Evolutionary conservation across 768 basidiomycete species (phyloP), one percentile per base, ranked within the genome.

Genomic region (Russula virescens): DNA sequence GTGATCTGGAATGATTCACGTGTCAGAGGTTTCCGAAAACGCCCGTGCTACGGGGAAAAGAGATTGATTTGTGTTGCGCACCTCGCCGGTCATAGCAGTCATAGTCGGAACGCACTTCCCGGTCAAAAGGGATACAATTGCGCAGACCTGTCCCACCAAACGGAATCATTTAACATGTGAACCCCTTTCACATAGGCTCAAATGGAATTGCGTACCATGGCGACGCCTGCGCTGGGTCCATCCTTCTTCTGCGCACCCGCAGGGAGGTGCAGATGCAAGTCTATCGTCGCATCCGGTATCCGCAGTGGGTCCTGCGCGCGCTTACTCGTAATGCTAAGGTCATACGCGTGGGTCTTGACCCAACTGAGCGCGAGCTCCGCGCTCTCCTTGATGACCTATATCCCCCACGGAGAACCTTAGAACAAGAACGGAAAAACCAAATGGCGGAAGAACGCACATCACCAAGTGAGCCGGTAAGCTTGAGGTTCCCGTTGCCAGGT

Each of bases 191-290:
- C 18, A 2, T 2, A 2, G 38, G 31, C 31, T 14, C 38, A 38
- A 23, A 57, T 54, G 34, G 45, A 8, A 40, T 52, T 18, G 70
- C 78, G 61, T 64, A 91, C 89, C 84, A 95, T 93, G 0, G 91
- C 90, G 25, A 95, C 80, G 2, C 94, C 94, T 0, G 93, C 94
- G 69, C 89, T 91, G 0, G 94, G 93, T 0, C 94, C 94, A 69
- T 96, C 94, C 76, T 96, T 97, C 81, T 87, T 92, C 73, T 94
- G 89, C 2, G 92, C 89, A 0, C 94, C 95, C 1, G 89, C 82
- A 0, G 94, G 95, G 10, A 96, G 77, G 70, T 97, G 94, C 18
- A 94, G 75, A 69, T 98, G 94, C 11, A 98, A 76, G 70, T 98
- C 93, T 50, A 94, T 82, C 23, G 78, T 34, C 8, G 51, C 74